Evolutionary conservation across 179 eudicot genomes (phyloP).

Genomic region (Heliamphora ciliata): DNA sequence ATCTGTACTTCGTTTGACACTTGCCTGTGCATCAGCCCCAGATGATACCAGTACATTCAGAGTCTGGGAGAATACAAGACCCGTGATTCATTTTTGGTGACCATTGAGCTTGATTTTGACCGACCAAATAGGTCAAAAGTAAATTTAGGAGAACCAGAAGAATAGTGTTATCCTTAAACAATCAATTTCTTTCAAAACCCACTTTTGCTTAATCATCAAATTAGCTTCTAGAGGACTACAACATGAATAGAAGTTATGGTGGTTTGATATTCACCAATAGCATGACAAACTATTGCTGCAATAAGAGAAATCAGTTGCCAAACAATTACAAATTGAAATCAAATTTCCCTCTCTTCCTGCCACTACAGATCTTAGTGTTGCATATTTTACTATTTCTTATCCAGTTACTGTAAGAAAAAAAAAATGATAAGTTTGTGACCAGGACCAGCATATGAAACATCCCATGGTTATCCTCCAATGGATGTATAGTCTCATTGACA

Average conservation of each 20-base stretch:
- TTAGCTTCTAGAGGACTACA: not conserved
- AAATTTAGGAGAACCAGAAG: not conserved
- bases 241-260: not conserved
- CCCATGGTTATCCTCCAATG: not conserved
- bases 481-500: not conserved
- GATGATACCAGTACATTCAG: constrained; percentile 46
- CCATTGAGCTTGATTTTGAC: constrained; percentile 50
- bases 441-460: not conserved
- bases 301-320: not conserved
- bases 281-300: not conserved
- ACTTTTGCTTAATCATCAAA: not conserved
- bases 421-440: not conserved
- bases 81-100: constrained; percentile 50
- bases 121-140: constrained; percentile 19
- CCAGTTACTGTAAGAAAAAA: no score
- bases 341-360: not conserved
- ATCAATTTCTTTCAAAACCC: not conserved
- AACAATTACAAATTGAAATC: not conserved
- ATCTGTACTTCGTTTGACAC: not conserved
- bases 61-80: constrained; percentile 48
- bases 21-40: constrained; percentile 59
- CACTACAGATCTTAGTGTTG: not conserved
- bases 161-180: not conserved
- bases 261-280: not conserved
- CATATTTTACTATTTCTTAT: not conserved